A percentile compares a stretch with the other conserved stretches of the same genome.
Evolutionary conservation across 164 flowering plant species (phyloP).

Genomic region (Tetracentron sinense): DNA sequence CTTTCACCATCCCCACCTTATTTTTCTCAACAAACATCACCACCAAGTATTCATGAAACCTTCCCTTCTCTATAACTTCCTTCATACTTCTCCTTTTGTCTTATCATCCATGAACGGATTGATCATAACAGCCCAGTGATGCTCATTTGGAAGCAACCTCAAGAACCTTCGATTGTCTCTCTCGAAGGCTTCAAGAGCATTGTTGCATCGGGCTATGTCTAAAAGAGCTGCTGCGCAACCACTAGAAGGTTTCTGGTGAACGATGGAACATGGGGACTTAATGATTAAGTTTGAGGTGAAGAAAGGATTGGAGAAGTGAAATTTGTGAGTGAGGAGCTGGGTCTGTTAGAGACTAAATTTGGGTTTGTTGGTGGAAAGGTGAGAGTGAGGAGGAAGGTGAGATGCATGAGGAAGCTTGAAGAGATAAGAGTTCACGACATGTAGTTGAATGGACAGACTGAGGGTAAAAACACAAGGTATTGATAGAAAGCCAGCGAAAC

Average conservation of each 20-base stretch:
- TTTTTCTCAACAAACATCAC: slow-evolving; percentile 38
- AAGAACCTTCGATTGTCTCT: slow-evolving; percentile 41
- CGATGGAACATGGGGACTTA: not conserved
- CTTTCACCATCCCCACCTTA: slow-evolving; percentile 38
- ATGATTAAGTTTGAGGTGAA: slow-evolving; percentile 11
- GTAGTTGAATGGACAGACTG: slow-evolving; percentile 21
- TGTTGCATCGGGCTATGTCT: slow-evolving; percentile 37
- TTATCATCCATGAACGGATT: slow-evolving; percentile 26
- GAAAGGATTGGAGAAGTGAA: slow-evolving; percentile 14
- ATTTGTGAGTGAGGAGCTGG: slow-evolving; percentile 11
- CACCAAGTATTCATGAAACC: slow-evolving; percentile 39
- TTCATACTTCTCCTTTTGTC: slow-evolving; percentile 39
- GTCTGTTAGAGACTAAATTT: slow-evolving; percentile 8
- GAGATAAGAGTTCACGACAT: slow-evolving; percentile 18
- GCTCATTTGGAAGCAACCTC: slow-evolving; percentile 24
- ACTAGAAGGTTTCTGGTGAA: slow-evolving; percentile 35
- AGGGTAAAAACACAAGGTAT: too few relatives aligned
- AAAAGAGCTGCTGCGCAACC: slow-evolving; percentile 70
- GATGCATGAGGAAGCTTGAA: slow-evolving; percentile 20
- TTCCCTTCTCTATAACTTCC: slow-evolving; percentile 36
- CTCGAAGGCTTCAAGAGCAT: slow-evolving; percentile 24
- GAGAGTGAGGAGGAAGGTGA: slow-evolving; percentile 7
- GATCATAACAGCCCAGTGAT: slow-evolving; percentile 21
- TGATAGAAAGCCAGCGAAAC: too few relatives aligned
- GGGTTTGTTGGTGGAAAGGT: slow-evolving; percentile 7